Evolutionary conservation across 164 flowering plant genomes (phyloP).

Genomic region (Vitis riparia): DNA sequence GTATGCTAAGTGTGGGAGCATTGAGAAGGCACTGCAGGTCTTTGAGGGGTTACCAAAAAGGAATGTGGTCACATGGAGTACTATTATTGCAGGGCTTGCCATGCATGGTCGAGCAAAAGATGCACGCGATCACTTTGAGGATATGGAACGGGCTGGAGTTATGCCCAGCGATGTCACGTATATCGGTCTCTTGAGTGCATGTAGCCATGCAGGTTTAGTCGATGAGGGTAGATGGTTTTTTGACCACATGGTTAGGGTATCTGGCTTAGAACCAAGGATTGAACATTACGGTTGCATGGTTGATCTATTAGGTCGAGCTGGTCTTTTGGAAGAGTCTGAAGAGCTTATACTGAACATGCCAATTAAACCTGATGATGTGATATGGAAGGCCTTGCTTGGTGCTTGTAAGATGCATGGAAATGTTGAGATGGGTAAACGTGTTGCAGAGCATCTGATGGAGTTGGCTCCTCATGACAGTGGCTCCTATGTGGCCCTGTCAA

Average conservation of each 20-base stretch:
- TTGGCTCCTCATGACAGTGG: conserved; percentile 55
- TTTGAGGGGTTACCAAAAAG: conserved; percentile 36
- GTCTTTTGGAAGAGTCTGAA: conserved; percentile 53
- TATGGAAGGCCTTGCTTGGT: conserved; percentile 59
- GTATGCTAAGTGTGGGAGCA: conserved; percentile 65
- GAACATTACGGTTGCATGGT: conserved; percentile 76
- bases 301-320: conserved; percentile 68
- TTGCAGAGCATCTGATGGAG: conserved; percentile 41
- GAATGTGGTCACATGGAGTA: conserved; percentile 54
- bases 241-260: conserved; percentile 39
- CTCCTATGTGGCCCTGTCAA: conserved; percentile 60
- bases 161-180: conserved; percentile 48
- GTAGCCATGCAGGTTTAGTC: conserved; percentile 69
- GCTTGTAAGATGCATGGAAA: conserved; percentile 60
- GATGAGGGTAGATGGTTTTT: conserved; percentile 42
- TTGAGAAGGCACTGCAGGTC: conserved; percentile 54
- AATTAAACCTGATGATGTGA: conserved; percentile 50
- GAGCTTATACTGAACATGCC: conserved; percentile 53
- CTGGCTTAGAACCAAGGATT: conserved; percentile 45
- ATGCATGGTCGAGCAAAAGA: conserved; percentile 56
- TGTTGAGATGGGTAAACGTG: conserved; percentile 45
- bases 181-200: conserved; percentile 47
- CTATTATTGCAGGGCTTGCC: conserved; percentile 56
- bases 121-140: conserved; percentile 35
- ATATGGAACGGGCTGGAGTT: conserved; percentile 43